Evolutionary conservation across 805 yeast genomes (phyloP), one percentile per base, ranked within the genome.

Genomic region (Zygosaccharomyces gambellarensis): DNA sequence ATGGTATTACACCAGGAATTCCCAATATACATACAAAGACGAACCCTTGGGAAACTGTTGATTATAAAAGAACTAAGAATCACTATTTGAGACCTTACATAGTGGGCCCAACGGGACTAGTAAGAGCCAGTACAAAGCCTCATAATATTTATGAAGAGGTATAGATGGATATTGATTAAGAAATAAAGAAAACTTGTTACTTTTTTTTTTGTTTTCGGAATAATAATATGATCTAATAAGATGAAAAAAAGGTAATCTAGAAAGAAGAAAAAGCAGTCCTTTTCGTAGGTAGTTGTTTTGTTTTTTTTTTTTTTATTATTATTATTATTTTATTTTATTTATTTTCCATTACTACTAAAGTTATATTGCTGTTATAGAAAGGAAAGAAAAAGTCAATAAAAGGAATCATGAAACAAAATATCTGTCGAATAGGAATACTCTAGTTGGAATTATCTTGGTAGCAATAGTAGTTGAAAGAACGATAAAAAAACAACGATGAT

Each of bases 51-150:
- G 42, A 49, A 38, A 49, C 41, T 39, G 36, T 42, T 36, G 59
- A 28, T 36, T 34, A 36, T 34, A 47, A 38, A 45, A 53, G 38
- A 34, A 41, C 48, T 40, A 59, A 56, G 34, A 65, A 68, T 43
- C 70, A 68, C 48, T 62, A 56, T 41, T 43, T 66, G 11, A 60
- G 49, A 31, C 56, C 61, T 1, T 56, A 55, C 43, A 55, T 63
- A 11, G 62, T 64, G n/a, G 68, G 68, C 0, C 67, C 69, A 4
- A 48, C 58, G 8, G 68, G 66, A 2, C 58, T 62, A 9, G 27
- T 63, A 40, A 63, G 55, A 41, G 56, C 59, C 11, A 57, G 56
- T 11, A 40, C 50, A 17, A 52, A 52, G 36, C 42, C 44, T 2
- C 44, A 41, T 23, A 41, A 41, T 23, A 41, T 41, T 3, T 41